Evolutionary conservation across 768 basidiomycete genomes (phyloP), one percentile per base, ranked within the genome.

Genomic region (Calocybe gangraenosa): DNA sequence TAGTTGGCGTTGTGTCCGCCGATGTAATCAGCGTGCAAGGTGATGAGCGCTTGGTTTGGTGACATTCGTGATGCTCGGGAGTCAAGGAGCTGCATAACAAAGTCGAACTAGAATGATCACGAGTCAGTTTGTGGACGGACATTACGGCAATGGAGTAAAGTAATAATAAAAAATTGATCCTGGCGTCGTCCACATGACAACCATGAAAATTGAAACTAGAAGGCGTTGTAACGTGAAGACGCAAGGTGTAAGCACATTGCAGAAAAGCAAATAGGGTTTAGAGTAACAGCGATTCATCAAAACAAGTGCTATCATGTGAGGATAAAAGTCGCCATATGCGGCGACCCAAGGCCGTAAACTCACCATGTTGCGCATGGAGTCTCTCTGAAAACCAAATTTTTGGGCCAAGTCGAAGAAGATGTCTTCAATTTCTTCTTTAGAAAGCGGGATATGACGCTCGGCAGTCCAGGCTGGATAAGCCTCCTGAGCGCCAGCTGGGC

Each of bases 371-470:
- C 92, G 76, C 90, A 92, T 93, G 13, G 87, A 89, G 63, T 94
- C 92, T 46, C 84, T 75, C 70, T 94, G 96, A 62, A 99, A 99
- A 50, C 96, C 96, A 67, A 98, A 99, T 68, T 98, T 99, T 75
- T 97, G 93, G 20, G 92, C 86, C 25, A 99, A 76, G 71, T 98
- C 96, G 40, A 97, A 79, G 62, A 98, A 91, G 40, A 99, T 91
- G 61, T 99, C 96, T 64, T 98, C 95, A 45, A 98, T 97, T 71
- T 97, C 96, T 65, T 99, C 96, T 73, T 98, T 97, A 15, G 92
- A 94, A 11, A 99, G 73, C n/a, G 95, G 95, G 50, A 97, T 96
- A 54, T 88, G 83, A 11, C 89, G 84, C 41, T 98, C 96, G 32
- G 82, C 66, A 8, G 82, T 83, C 96, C 96, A 99, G 1, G 95